Percentiles rank a stretch among this genome's conserved stretches.
Conservation (phyloP, 78 protist species). For the Polysphondylium violaceum region DNA sequence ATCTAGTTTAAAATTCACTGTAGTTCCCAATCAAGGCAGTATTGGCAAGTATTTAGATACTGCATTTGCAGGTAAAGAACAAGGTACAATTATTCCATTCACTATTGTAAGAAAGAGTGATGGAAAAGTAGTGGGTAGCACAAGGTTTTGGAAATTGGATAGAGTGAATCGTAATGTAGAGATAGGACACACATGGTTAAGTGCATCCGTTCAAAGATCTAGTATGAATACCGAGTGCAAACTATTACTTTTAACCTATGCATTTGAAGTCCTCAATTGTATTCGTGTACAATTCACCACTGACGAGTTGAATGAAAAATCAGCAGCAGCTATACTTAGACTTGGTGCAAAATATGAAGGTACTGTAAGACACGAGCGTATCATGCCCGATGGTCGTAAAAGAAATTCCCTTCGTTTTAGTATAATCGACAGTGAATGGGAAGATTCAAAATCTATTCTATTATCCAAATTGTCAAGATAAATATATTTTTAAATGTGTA, state of each 20-base stretch:
- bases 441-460: slow-evolving; percentile 2
- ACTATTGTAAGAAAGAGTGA: neutral
- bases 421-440: slow-evolving; percentile 19
- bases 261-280: slow-evolving; percentile 18
- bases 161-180: neutral
- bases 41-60: slow-evolving; percentile 6
- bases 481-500: neutral
- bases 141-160: slow-evolving; percentile 30
- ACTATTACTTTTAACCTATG: slow-evolving; percentile 5
- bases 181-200: slow-evolving; percentile 18
- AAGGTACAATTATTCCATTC: slow-evolving; percentile 7
- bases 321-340: neutral
- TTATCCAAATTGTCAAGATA: neutral
- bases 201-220: slow-evolving; percentile 6
- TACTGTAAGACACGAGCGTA: neutral
- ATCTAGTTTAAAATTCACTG: slow-evolving; percentile 9
- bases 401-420: slow-evolving; percentile 22
- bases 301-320: slow-evolving; percentile 14
- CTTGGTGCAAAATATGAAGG: slow-evolving; percentile 13
- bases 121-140: slow-evolving; percentile 2
- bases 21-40: neutral
- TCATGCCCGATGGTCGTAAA: slow-evolving; percentile 27
- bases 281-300: slow-evolving; percentile 35
- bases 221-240: slow-evolving; percentile 23
- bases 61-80: neutral